Conservation (phyloP, 78 protist species). For the Planoprotostelium fungivorum region DNA sequence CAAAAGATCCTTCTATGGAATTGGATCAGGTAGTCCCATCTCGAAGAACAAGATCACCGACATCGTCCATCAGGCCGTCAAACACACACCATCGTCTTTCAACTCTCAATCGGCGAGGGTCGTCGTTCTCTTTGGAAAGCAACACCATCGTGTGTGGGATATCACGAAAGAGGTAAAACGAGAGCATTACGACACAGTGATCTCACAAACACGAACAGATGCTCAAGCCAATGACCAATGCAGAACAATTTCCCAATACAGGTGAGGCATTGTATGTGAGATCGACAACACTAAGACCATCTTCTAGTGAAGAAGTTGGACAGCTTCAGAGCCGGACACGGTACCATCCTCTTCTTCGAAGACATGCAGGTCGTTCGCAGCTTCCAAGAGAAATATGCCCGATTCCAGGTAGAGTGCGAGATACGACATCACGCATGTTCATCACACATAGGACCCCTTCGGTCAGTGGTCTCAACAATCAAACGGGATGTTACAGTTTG, state of each 20-base stretch:
- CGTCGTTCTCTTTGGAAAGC: background rate
- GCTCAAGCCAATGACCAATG: background rate
- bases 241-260: background rate
- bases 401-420: background rate
- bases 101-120: background rate
- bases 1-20: background rate
- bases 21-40: background rate
- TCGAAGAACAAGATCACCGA: background rate
- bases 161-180: background rate
- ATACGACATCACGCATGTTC: background rate
- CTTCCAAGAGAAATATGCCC: background rate
- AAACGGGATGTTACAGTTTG: background rate
- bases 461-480: background rate
- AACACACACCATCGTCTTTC: background rate
- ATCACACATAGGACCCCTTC: background rate
- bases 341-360: background rate
- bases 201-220: background rate
- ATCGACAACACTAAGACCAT: no score
- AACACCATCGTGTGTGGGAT: background rate
- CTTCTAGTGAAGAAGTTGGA: background rate
- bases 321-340: background rate
- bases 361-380: background rate
- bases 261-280: no score
- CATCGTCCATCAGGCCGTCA: background rate
- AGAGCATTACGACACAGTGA: background rate